These are phyloP conservation scores for Penicillium sp. DNA, from an alignment of 2,329 filamentous ascomycete species.

Conservation along the genomic window DNA sequence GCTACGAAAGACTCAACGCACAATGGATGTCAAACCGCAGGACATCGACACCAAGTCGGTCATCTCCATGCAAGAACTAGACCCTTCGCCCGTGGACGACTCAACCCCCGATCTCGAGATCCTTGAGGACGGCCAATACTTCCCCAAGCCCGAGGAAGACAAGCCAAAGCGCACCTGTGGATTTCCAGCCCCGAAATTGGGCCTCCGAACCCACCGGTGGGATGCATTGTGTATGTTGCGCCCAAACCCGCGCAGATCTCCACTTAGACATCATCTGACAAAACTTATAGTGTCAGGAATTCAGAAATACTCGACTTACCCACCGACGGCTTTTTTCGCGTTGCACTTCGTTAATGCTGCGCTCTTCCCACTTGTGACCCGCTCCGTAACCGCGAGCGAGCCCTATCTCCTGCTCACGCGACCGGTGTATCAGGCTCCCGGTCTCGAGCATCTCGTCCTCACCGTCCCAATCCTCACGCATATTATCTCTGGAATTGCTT, in stretches of 20 bases:
- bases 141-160: conserved; percentile 25
- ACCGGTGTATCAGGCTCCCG: conserved; percentile 83
- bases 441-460: conserved; percentile 77
- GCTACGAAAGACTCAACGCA: conserved; percentile 15
- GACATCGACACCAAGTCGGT: conserved; percentile 48
- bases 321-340: conserved; percentile 71
- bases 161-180: conserved; percentile 13
- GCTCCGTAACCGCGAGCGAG: conserved; percentile 71
- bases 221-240: conserved; percentile 69
- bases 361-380: conserved; percentile 71
- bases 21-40: conserved; percentile 21
- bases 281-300: conserved; percentile 63
- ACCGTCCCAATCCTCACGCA: conserved; percentile 72
- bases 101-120: conserved; percentile 48
- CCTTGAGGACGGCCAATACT: conserved; percentile 52
- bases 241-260: background rate
- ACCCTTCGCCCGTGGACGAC: conserved; percentile 75
- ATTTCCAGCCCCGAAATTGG: conserved; percentile 35
- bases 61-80: conserved; percentile 70
- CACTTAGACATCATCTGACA: conserved; percentile 1
- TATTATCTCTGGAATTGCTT: conserved; percentile 69
- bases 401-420: conserved; percentile 85
- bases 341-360: conserved; percentile 81
- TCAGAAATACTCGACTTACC: conserved; percentile 87
- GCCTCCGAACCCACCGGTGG: conserved; percentile 67